Evolutionary conservation across 2,329 filamentous ascomycete species (phyloP).

Genomic region (Diplodia scrobiculata): DNA sequence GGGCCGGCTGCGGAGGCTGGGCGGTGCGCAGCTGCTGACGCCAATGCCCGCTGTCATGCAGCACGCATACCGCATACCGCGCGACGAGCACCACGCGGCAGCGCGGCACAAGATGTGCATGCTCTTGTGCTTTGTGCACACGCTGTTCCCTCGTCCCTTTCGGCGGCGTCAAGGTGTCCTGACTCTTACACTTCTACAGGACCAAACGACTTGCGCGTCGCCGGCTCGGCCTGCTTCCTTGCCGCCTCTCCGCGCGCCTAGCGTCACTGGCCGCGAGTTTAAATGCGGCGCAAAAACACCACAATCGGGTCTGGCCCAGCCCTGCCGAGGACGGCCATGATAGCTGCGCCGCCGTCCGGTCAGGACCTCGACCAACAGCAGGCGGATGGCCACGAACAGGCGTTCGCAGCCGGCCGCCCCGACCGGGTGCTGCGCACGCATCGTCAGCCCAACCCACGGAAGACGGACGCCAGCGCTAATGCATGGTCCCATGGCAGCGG

Average conservation of each 20-base stretch:
- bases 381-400: slow-evolving; percentile 5
- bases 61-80: background rate
- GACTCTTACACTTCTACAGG: slow-evolving; percentile 6
- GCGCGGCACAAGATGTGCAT: background rate
- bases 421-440: background rate
- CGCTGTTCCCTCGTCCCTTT: background rate
- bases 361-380: background rate
- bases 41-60: background rate
- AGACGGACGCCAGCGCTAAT: slow-evolving; percentile 7
- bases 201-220: background rate
- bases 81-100: slow-evolving; percentile 2
- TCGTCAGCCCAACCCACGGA: slow-evolving; percentile 5
- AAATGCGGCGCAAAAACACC: background rate
- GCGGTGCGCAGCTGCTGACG: background rate
- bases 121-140: background rate
- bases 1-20: background rate
- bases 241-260: background rate
- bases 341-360: background rate
- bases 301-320: background rate
- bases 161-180: background rate
- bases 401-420: slow-evolving; percentile 3
- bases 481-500: slow-evolving; percentile 8
- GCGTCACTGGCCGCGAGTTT: background rate
- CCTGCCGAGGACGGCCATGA: background rate
- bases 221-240: background rate